Conservation (phyloP, 106 monocot genomes). For the Allium cepa region DNA sequence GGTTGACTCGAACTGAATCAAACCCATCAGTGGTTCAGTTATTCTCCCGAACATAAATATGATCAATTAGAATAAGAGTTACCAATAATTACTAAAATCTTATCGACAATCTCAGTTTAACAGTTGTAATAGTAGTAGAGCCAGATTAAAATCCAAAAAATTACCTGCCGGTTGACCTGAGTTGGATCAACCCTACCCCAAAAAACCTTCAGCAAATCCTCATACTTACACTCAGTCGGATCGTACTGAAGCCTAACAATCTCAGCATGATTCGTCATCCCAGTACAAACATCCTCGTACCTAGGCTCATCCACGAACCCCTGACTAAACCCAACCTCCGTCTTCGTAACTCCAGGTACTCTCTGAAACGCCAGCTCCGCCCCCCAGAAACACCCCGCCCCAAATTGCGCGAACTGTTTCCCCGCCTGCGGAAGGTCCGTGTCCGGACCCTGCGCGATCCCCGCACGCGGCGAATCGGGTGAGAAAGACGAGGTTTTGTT, state of each 20-base stretch:
- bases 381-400: conserved; percentile 96
- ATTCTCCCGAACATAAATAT: too few species aligned
- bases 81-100: too few species aligned
- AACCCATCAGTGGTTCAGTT: too few species aligned
- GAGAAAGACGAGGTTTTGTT: conserved; percentile 9
- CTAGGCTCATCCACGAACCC: conserved; percentile 60
- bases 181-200: conserved; percentile 87
- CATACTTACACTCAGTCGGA: conserved; percentile 48
- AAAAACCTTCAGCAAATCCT: conserved; percentile 69
- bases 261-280: conserved; percentile 67
- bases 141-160: too few species aligned
- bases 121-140: too few species aligned
- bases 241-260: conserved; percentile 84
- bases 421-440: conserved; percentile 62
- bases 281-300: conserved; percentile 83
- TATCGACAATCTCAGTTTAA: too few species aligned
- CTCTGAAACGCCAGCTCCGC: conserved; percentile 89
- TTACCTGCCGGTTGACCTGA: conserved; percentile 81
- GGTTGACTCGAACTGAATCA: too few species aligned
- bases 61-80: too few species aligned
- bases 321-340: conserved; percentile 91
- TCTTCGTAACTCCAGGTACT: conserved; percentile 62
- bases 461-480: conserved; percentile 27
- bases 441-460: conserved; percentile 65
- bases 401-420: conserved; percentile 80